Evolutionary conservation across 768 basidiomycete species (phyloP), one percentile per base, ranked within the genome.

Genomic region (Amanita jacksonii): DNA sequence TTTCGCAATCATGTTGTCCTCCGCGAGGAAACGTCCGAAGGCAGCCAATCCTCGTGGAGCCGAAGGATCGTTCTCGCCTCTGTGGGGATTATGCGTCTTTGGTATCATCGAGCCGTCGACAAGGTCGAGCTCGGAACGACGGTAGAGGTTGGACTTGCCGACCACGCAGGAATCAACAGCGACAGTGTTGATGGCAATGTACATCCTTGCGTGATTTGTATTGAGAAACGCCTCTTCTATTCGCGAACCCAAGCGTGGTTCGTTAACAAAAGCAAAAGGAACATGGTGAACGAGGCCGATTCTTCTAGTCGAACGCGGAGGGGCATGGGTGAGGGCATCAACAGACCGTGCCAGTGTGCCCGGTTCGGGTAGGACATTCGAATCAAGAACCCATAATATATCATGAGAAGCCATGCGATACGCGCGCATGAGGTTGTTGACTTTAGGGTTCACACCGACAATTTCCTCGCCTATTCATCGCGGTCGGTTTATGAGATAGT

Each of bases 121-220:
- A 20, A 73, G 73, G 45, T 89, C 81, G 38, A 98, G 59, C 60
- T 94, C 90, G 22, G 88, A 88, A 36, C 88, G 84, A 35, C 89
- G 81, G 62, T 92, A 98, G 38, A 99, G 58, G 59, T 91, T 92
- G 31, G 91, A 94, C 65, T 99, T 99, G 50, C 96, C 96, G 47
- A 96, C 83, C 4, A 98, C 91, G 55, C 96, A 99, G 1, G 92
- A 94, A 44, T 96, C 94, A 33, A 92, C 64, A 8, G 85, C 88
- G 36, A 85, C 66, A 0, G 84, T 76, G 64, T 94, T 93, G 58
- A 97, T 89, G 8, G 91, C 92, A 41, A 97, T 73, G 55, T 98
- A 97, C 86, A 97, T 92, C 64, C 93, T 98, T 19, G 94, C 90
- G 55, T 98, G 96, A 49, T 90, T 97, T 4, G 92, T 94, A 60